Evolutionary conservation across 257 asterid species (phyloP).

Genomic region (Henckelia pumila): DNA sequence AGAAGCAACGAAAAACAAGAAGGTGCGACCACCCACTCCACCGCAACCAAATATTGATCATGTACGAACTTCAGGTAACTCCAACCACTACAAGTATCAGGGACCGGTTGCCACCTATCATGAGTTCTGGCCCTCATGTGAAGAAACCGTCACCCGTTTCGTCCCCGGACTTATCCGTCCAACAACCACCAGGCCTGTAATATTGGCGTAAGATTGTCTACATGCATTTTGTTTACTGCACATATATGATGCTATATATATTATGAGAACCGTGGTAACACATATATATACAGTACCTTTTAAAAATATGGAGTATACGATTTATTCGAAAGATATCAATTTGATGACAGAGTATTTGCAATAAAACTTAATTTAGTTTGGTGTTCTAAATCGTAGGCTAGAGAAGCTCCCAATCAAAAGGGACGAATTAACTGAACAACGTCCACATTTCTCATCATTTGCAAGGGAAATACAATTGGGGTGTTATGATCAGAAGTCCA

Average conservation of each 20-base stretch:
- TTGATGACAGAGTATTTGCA: no score
- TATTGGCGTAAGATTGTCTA: neutral
- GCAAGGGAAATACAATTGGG: conserved; percentile 13
- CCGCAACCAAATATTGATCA: conserved; percentile 10
- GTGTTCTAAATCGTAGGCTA: conserved; percentile 31
- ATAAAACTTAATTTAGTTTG: neutral
- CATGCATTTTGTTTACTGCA: no score
- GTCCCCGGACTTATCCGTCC: neutral
- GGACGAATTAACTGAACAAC: conserved; percentile 1
- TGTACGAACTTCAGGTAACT: neutral
- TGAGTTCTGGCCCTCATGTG: conserved; percentile 2
- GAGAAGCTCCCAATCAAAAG: conserved; percentile 22
- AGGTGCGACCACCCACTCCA: conserved; percentile 14
- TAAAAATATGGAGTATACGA: neutral
- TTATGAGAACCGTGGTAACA: no score
- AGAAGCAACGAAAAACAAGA: conserved; percentile 23
- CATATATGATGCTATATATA: no score
- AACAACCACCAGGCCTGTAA: conserved; percentile 5
- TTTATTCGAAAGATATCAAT: no score
- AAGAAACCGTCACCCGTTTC: neutral
- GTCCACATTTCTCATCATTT: neutral
- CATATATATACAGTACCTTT: no score
- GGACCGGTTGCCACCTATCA: neutral
- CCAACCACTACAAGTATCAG: neutral
- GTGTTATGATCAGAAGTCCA: neutral